Evolutionary conservation across 2,329 filamentous ascomycete species (phyloP), one percentile per base, ranked within the genome.

Genomic region (Fusarium albidum): DNA sequence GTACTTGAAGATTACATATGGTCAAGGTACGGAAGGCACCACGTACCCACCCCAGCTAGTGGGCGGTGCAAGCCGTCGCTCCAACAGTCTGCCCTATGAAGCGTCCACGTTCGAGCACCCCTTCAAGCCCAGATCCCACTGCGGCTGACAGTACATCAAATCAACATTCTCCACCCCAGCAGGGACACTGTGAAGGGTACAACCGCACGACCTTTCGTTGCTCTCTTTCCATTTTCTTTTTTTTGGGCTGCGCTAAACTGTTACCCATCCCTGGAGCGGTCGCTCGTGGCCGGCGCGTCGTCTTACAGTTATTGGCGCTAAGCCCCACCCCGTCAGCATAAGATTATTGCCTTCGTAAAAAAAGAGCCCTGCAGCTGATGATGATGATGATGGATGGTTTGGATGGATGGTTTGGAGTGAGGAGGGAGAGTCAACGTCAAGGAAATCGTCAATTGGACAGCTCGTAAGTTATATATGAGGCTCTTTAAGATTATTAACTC

Each of bases 41-140:
- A n/a, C n/a, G n/a, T n/a, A n/a, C 21, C 7, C 7, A 21, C 21
- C 21, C 21, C 7, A 21, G 5, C 21, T 21, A 7, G 21, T 21
- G 39, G 54, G 58, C 54, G 46, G 57, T 52, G 54, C 58, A 61
- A 35, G 32, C 44, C 32, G 32, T 39, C 26, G 44, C 31, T 45
- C 15, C 43, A 33, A 28, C 44, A 33, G 46, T 53, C 58, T 61
- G 59, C 59, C 59, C 59, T 62, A 63, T 59, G 52, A 59, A 62
- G 57, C 51, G 44, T 32, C 56, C 44, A 25, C 29, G 51, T 39
- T 31, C 9, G 21, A 49, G 32, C 31, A 56, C 18, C 59, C 15
- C 33, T 35, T 47, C 46, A 42, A 59, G 61, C 55, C 31, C 47
- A n/a, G 55, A 49, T 31, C 28, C 35, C 41, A 27, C 47, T 62